Evolutionary conservation across 1,284 basidiomycete genomes (phyloP).

Genomic region (Grifola frondosa): DNA sequence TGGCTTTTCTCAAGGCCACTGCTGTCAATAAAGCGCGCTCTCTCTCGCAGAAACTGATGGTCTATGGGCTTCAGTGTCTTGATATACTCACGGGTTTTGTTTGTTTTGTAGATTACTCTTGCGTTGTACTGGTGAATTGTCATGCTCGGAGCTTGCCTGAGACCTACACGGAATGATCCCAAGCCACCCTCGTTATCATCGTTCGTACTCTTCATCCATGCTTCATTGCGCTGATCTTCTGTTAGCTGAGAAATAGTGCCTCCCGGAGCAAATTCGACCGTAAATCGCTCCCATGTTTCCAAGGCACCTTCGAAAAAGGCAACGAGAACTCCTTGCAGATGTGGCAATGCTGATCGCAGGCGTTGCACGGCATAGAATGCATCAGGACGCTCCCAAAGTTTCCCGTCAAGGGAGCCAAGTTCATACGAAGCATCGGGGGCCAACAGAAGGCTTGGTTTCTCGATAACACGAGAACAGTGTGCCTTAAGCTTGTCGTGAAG

Average conservation of each 20-base stretch:
- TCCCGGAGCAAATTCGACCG: constrained; percentile 11
- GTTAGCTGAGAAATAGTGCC: constrained; percentile 7
- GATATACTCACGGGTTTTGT: constrained; percentile 3
- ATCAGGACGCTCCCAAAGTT: constrained; percentile 26
- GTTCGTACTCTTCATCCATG: constrained; percentile 22
- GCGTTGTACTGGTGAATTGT: constrained; percentile 9
- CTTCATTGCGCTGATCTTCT: constrained; percentile 6
- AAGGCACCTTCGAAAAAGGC: constrained; percentile 15
- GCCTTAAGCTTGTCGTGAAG: constrained; percentile 11
- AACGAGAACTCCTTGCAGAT: constrained; percentile 8
- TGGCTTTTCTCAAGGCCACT: not conserved
- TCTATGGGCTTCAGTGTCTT: not conserved
- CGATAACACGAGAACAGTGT: constrained; percentile 19
- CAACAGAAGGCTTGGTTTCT: constrained; percentile 19
- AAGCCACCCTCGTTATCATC: constrained; percentile 22
- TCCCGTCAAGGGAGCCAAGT: constrained; percentile 21
- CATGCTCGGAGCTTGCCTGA: constrained; percentile 3
- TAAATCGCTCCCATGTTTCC: constrained; percentile 23
- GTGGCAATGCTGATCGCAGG: constrained; percentile 8
- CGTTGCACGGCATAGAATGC: constrained; percentile 19
- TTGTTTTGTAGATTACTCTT: constrained; percentile 1
- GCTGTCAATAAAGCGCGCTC: constrained; percentile 1
- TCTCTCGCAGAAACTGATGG: not conserved
- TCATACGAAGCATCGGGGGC: constrained; percentile 7
- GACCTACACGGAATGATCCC: constrained; percentile 6